Conservation (phyloP, 2,329 filamentous ascomycete species). For the Fragosphaeria purpurea region DNA sequence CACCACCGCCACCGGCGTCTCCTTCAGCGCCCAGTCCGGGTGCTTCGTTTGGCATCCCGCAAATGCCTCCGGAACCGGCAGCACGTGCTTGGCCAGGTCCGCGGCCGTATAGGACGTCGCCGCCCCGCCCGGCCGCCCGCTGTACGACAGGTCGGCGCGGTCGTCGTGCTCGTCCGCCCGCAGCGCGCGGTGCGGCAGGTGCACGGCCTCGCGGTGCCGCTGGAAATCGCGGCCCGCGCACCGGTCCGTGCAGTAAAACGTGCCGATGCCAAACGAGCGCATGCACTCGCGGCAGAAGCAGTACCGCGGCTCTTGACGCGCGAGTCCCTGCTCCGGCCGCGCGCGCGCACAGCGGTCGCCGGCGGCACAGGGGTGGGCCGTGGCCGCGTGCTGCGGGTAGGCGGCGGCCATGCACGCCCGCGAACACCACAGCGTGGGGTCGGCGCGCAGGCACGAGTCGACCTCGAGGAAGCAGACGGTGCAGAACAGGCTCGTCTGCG, state of each 20-base stretch:
- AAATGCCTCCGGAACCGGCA: conserved; percentile 10
- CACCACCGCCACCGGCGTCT: conserved; percentile 6
- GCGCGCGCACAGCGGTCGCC: conserved; percentile 8
- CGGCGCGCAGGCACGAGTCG: conserved; percentile 12
- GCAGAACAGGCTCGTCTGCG: conserved; percentile 11
- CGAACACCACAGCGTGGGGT: conserved; percentile 14
- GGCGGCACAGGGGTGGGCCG: conserved; percentile 9
- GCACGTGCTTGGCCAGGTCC: conserved; percentile 14
- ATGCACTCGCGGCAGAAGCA: conserved; percentile 25
- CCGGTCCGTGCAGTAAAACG: conserved; percentile 21
- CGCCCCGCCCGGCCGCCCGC: neutral
- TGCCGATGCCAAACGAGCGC: conserved; percentile 16
- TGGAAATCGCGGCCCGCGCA: conserved; percentile 23
- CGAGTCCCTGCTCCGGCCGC: neutral
- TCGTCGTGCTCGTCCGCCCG: conserved; percentile 12
- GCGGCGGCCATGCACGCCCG: conserved; percentile 8
- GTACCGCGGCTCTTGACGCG: conserved; percentile 7
- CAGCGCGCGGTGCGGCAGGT: conserved; percentile 18
- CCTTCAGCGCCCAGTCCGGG: conserved; percentile 12
- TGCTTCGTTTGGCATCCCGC: conserved; percentile 13
- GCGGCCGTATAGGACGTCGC: conserved; percentile 9
- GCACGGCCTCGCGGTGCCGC: conserved; percentile 22
- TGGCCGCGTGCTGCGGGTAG: conserved; percentile 4
- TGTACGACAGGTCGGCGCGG: conserved; percentile 9
- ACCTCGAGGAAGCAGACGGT: conserved; percentile 14